phyloP scores from a whole-genome alignment of 176 grass and related monocot species.

The Paspalum notatum region DNA sequence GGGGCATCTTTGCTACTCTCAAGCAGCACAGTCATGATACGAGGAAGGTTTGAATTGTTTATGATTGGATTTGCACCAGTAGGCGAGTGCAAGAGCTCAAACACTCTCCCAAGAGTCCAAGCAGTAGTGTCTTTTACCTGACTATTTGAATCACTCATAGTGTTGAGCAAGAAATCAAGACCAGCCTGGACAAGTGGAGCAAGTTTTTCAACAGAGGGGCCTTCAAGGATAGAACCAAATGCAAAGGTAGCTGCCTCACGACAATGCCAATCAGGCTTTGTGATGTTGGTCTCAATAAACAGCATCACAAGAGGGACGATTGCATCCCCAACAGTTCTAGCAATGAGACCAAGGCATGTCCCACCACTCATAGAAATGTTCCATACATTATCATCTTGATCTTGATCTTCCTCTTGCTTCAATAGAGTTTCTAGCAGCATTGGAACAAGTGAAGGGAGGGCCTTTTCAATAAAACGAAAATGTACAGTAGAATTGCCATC shows the following conservation, averaged over 20 bases:
- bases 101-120: conserved; percentile 93
- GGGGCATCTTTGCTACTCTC: conserved; percentile 87
- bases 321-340: conserved; percentile 77
- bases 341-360: conserved; percentile 75
- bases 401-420: conserved; percentile 95
- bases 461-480: conserved; percentile 79
- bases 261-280: conserved; percentile 73
- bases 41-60: conserved; percentile 76
- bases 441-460: conserved; percentile 83
- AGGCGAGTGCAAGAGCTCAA: conserved; percentile 83
- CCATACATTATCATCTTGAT: conserved; percentile 82
- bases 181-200: conserved; percentile 61
- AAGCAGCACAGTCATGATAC: conserved; percentile 74
- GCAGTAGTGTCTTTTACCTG: conserved; percentile 93
- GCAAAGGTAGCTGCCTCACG: conserved; percentile 92
- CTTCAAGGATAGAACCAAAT: conserved; percentile 98
- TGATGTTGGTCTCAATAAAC: conserved; percentile 79
- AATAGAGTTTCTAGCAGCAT: conserved; percentile 88
- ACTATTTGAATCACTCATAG: conserved; percentile 73
- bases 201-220: conserved; percentile 81
- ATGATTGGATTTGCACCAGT: conserved; percentile 68
- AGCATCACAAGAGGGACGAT: conserved; percentile 81
- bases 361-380: conserved; percentile 85
- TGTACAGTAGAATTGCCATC: conserved; percentile 66
- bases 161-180: conserved; percentile 80